Evolutionary conservation across 2,329 filamentous ascomycete genomes (phyloP), one percentile per base, ranked within the genome.

Genomic region (Metarhizium humberi): DNA sequence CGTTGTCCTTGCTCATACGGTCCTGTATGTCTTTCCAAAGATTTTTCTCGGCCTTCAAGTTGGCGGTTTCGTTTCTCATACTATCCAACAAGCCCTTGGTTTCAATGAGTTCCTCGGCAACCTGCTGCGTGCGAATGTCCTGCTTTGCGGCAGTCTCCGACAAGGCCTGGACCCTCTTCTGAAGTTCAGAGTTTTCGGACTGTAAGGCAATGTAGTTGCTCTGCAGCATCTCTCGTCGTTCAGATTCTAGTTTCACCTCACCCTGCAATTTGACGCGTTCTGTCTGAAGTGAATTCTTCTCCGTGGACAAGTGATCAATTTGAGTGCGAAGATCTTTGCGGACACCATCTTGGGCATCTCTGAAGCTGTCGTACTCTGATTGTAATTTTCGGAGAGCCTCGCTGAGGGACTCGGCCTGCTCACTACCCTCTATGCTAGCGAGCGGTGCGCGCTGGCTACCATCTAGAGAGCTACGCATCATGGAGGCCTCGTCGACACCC

Each of bases 11-110:
- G 59, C 83, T 87, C 47, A 97, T 78, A 53, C 95, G 85, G 59
- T 88, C 86, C 67, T 97, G 92, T 38, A 96, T 95, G 55, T 87
- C 90, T 74, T 94, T 95, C 88, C 89, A 96, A 10, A 99, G 78
- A 42, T 90, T 88, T 73, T 96, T 96, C 71, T 97, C 92, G 0
- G 92, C 92, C 69, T 95, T 96, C 38, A 96, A 80, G 65, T 97
- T 96, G 16, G 91, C 86, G 54, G 86, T 90, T 68, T 99, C 94
- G 60, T 90, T 91, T 53, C 91, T 87, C 70, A 96, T 81, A 65
- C 90, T 92, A 65, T 99, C 92, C 3, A 88, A 77, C 53, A 92
- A 74, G 36, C 87, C 87, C 67, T 86, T 87, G 5, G 88, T 85
- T 68, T 96, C 94, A 10, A 97, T 85, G 6, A 97, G 79, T 63